phyloP scores from a whole-genome alignment of 768 basidiomycete genomes.

The Leccinum barrowsii region DNA sequence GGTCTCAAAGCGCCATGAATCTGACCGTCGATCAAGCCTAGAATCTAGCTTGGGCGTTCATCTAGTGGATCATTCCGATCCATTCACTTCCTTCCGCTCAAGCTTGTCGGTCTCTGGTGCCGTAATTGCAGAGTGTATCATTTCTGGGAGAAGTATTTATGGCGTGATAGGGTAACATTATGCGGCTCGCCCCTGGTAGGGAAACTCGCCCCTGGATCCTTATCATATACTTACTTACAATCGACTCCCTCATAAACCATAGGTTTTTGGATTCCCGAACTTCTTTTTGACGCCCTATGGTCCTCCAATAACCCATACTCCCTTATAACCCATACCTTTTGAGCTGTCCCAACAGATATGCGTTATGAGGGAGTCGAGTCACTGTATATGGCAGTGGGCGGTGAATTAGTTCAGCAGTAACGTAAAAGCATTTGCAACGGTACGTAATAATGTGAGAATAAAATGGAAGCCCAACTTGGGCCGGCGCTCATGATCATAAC shows the following conservation, averaged over 20 bases:
- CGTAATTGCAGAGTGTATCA: neutral
- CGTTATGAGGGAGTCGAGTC: too few relatives aligned
- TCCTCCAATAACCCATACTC: too few relatives aligned
- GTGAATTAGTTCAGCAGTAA: neutral
- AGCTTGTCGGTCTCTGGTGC: neutral
- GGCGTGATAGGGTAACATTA: neutral
- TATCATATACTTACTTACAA: too few relatives aligned
- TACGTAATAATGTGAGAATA: neutral
- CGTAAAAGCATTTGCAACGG: neutral
- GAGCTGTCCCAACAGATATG: too few relatives aligned
- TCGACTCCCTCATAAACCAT: too few relatives aligned
- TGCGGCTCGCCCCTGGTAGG: neutral
- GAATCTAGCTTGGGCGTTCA: neutral
- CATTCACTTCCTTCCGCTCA: neutral
- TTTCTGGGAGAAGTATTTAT: neutral
- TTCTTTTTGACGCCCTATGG: too few relatives aligned
- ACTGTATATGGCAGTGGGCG: neutral
- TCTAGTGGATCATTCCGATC: neutral
- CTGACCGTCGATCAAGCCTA: neutral
- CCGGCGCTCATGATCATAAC: too few relatives aligned
- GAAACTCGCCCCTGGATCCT: neutral
- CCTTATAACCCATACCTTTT: too few relatives aligned
- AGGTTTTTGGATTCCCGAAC: too few relatives aligned
- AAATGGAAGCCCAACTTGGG: neutral
- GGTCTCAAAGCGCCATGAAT: neutral